Evolutionary conservation across 495 filamentous ascomycete species (phyloP).

Genomic region (Coniosporium apollinis): DNA sequence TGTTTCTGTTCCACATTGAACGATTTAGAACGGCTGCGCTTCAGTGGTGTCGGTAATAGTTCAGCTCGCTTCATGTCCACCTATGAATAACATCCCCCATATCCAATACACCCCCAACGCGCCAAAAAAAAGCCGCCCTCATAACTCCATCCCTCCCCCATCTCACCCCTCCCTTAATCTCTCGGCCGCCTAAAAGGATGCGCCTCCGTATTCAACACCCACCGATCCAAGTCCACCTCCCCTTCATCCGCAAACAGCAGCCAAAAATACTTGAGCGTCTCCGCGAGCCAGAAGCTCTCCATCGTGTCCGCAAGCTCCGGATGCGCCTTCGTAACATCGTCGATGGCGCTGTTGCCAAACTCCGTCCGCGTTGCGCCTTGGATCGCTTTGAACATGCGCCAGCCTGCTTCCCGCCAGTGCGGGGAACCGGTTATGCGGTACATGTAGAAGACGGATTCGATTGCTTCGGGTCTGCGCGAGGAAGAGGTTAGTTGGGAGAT

Average conservation of each 20-base stretch:
- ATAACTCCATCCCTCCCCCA: too few relatives aligned
- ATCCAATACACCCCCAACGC: too few relatives aligned
- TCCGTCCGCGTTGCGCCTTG: conserved; percentile 46
- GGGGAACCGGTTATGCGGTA: conserved; percentile 75
- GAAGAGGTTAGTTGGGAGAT: conserved; percentile 3
- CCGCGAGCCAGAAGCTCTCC: conserved; percentile 28
- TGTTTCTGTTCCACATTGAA: too few relatives aligned
- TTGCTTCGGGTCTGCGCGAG: conserved; percentile 62
- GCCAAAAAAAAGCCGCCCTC: too few relatives aligned
- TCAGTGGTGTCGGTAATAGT: too few relatives aligned
- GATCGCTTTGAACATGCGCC: conserved; percentile 77
- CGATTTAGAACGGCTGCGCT: too few relatives aligned
- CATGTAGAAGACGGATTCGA: conserved; percentile 93
- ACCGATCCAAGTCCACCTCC: conserved; percentile 52
- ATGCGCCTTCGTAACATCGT: conserved; percentile 43
- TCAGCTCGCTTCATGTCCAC: too few relatives aligned
- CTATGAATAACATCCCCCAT: too few relatives aligned
- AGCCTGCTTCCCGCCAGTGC: conserved; percentile 69
- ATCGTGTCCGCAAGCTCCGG: conserved; percentile 21
- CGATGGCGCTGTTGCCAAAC: conserved; percentile 54
- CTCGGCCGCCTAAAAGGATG: conserved; percentile 46
- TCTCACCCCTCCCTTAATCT: too few relatives aligned
- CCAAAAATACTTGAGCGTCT: conserved; percentile 71
- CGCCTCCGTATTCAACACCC: conserved; percentile 63
- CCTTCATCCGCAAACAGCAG: conserved; percentile 62